These are phyloP conservation scores for Quercus cerris DNA, from an alignment of 306 rosid species.

Conservation along the genomic window DNA sequence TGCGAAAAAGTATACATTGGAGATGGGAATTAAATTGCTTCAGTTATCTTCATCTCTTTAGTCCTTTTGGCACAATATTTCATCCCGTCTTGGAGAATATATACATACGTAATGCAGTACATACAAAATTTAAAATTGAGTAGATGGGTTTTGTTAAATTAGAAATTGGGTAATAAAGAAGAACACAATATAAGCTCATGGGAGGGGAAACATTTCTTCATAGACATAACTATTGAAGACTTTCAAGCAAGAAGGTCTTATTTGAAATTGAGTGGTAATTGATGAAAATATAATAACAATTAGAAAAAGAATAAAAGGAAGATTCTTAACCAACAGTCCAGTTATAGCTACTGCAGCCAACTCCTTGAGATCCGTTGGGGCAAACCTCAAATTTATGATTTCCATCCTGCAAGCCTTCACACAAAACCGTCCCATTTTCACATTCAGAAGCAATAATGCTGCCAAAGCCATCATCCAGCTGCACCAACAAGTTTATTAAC, in stretches of 20 bases:
- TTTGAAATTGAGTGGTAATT: not conserved
- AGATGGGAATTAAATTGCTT: too few relatives aligned
- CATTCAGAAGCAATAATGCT: constrained; percentile 34
- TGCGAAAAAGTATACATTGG: too few relatives aligned
- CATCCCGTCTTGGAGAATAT: too few relatives aligned
- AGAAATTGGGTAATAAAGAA: too few relatives aligned
- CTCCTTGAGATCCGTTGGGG: constrained; percentile 43
- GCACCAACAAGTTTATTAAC: constrained; percentile 16
- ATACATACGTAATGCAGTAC: too few relatives aligned
- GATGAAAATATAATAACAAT: not conserved
- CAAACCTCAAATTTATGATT: constrained; percentile 72
- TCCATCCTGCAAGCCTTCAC: constrained; percentile 67
- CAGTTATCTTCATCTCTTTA: too few relatives aligned
- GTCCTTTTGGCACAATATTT: too few relatives aligned
- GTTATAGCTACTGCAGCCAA: constrained; percentile 56
- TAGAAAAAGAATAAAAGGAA: constrained; percentile 12
- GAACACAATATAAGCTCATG: too few relatives aligned
- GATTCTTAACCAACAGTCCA: constrained; percentile 79
- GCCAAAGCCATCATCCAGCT: constrained; percentile 59
- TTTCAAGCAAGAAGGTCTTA: too few relatives aligned
- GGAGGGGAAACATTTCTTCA: too few relatives aligned
- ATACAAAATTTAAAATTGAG: not conserved
- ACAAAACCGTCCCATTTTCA: constrained; percentile 34
- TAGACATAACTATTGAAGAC: not conserved
- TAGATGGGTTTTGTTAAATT: not conserved